These are phyloP conservation scores for Myriosclerotinia curreyana DNA, from an alignment of 2,329 filamentous ascomycete genomes.

Conservation along the genomic window DNA sequence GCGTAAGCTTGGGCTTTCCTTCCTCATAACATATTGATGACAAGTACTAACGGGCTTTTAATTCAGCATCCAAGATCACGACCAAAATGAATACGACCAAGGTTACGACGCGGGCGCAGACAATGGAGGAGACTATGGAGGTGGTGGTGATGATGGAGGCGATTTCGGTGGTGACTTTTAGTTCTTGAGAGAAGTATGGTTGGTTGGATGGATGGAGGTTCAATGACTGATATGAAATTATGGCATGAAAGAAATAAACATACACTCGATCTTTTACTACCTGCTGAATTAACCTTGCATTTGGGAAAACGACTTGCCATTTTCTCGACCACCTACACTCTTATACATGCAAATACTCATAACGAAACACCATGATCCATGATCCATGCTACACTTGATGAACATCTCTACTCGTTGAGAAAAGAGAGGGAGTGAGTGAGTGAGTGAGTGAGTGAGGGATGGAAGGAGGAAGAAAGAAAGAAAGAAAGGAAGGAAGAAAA, in stretches of 20 bases:
- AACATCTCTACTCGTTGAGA: neutral
- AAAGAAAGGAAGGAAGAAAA: no score
- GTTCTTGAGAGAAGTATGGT: slow-evolving; percentile 42
- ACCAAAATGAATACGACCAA: slow-evolving; percentile 57
- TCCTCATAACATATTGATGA: neutral
- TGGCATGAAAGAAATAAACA: neutral
- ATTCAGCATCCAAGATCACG: slow-evolving; percentile 52
- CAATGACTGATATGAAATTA: slow-evolving; percentile 24
- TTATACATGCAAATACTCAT: neutral
- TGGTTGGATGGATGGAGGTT: slow-evolving; percentile 43
- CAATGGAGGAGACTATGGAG: slow-evolving; percentile 33
- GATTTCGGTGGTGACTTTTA: slow-evolving; percentile 26
- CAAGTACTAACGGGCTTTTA: neutral
- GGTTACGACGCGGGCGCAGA: slow-evolving; percentile 41
- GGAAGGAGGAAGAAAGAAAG: no score
- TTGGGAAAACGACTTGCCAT: neutral
- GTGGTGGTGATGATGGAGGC: slow-evolving; percentile 34
- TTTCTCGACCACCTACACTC: neutral
- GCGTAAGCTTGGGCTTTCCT: slow-evolving; percentile 40
- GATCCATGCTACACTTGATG: neutral
- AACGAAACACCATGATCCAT: neutral
- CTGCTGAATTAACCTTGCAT: neutral
- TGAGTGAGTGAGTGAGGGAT: no score
- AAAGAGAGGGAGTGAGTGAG: neutral
- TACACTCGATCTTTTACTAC: neutral